These are phyloP conservation scores for Cladosporium phlei DNA, from an alignment of 2,329 filamentous ascomycete genomes.

Conservation along the genomic window DNA sequence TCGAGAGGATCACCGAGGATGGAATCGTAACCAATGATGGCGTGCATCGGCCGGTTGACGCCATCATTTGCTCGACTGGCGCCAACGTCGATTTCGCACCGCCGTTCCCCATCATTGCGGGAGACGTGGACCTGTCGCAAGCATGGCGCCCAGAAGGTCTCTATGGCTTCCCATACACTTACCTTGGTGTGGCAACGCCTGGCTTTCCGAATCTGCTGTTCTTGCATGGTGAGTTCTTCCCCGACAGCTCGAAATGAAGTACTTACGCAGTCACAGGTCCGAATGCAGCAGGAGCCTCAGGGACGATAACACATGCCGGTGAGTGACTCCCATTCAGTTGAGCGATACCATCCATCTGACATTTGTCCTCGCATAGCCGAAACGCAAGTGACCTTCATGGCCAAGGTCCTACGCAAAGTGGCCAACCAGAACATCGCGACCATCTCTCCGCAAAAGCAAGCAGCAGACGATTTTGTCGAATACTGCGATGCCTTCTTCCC, in stretches of 20 bases:
- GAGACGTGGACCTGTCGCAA: slow-evolving; percentile 22
- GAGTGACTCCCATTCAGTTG: background rate
- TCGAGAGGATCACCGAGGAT: slow-evolving; percentile 35
- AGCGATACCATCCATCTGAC: background rate
- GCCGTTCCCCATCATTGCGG: slow-evolving; percentile 28
- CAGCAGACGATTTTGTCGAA: slow-evolving; percentile 43
- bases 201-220: slow-evolving; percentile 24
- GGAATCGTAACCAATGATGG: slow-evolving; percentile 40
- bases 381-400: slow-evolving; percentile 60
- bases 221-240: slow-evolving; percentile 15
- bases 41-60: slow-evolving; percentile 35
- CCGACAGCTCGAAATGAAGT: no score
- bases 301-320: slow-evolving; percentile 53
- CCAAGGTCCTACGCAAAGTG: slow-evolving; percentile 63
- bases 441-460: slow-evolving; percentile 53
- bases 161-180: slow-evolving; percentile 27
- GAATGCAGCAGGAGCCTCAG: slow-evolving; percentile 55
- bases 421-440: slow-evolving; percentile 61
- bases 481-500: slow-evolving; percentile 44
- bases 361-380: slow-evolving; percentile 46
- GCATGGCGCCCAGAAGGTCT: slow-evolving; percentile 34
- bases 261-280: slow-evolving; percentile 33
- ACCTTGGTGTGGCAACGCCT: slow-evolving; percentile 23
- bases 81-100: slow-evolving; percentile 32
- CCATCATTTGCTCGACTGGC: slow-evolving; percentile 44